Evolutionary conservation across 192 early-diverging fungal genomes (phyloP), one percentile per base, ranked within the genome.

Genomic region (Gaertneriomyces semiglobifer): DNA sequence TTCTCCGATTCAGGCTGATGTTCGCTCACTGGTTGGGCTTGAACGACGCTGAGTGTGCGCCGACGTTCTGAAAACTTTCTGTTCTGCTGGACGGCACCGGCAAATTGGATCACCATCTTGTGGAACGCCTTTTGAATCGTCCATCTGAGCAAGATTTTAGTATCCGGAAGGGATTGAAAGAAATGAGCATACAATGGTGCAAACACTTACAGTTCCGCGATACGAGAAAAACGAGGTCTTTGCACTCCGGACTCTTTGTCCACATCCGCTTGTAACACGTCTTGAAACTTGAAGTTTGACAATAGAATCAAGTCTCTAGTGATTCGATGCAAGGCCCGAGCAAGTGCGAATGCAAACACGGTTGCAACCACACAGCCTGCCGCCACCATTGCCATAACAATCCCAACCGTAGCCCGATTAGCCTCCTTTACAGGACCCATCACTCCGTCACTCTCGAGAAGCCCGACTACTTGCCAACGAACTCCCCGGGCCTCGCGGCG

Each of bases 21-120:
- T 33, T 33, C 25, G 25, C 25, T 33, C 25, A 33, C 25, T 1
- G 25, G 25, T 33, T 33, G 25, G 25, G 25, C 25, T 33, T 33
- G 25, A 33, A 33, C 25, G 25, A 2, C 25, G 25, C 25, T 33
- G 25, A 52, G 50, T n/a, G 50, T 52, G n/a, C n/a, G 50, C 3
- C 50, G 50, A 18, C 50, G 50, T 0, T 52, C 50, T 4, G 50
- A 52, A 20, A 57, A 57, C 33, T 39, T 16, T 39, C 38, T 57
- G 12, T 67, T 67, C 33, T 67, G 55, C 6, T 53, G 44, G 8
- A 67, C 55, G n/a, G 65, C 65, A 9, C 11, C 6, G 11, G 65
- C 65, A 60, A 67, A 67, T n/a, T 6, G 45, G 5, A 67, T 14
- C 1, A 67, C 65, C 65, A 67, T 67, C 65, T 59, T 38, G 38